Evolutionary conservation across 176 grass and related monocot species (phyloP).

Genomic region (Cymbopogon citratus): DNA sequence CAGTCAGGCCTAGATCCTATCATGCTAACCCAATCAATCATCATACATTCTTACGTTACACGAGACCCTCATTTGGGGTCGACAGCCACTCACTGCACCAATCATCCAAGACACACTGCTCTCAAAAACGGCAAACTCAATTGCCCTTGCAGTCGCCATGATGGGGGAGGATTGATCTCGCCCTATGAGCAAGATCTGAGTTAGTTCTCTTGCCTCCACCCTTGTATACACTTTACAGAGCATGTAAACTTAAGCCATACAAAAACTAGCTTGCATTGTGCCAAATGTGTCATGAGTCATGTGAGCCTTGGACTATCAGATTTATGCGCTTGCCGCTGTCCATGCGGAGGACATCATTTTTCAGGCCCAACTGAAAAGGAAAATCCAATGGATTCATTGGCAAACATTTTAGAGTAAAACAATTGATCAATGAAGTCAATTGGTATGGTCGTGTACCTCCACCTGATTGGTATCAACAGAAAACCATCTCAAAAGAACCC

Average conservation of each 20-base stretch:
- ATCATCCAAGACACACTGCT: neutral
- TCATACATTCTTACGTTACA: constrained; percentile 49
- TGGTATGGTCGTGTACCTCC: constrained; percentile 70
- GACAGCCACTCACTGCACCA: neutral
- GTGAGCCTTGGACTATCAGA: constrained; percentile 76
- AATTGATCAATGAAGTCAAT: constrained; percentile 35
- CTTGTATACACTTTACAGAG: constrained; percentile 36
- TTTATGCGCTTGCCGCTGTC: constrained; percentile 86
- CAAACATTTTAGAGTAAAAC: constrained; percentile 36
- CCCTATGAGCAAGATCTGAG: constrained; percentile 16
- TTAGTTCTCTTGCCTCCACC: constrained; percentile 23
- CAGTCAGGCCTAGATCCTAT: constrained; percentile 37
- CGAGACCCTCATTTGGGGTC: constrained; percentile 36
- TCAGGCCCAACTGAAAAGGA: constrained; percentile 76
- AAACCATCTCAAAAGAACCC: constrained; percentile 95
- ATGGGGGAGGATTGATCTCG: constrained; percentile 12
- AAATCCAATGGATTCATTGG: constrained; percentile 44
- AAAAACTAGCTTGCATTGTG: constrained; percentile 38
- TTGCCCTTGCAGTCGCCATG: constrained; percentile 11
- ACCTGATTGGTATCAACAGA: constrained; percentile 80
- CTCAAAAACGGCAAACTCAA: constrained; percentile 18
- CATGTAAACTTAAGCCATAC: constrained; percentile 35
- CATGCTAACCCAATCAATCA: constrained; percentile 47
- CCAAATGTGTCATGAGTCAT: constrained; percentile 74
- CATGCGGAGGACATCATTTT: constrained; percentile 62